These are phyloP conservation scores for Fusarium continuum DNA, from an alignment of 2,329 filamentous ascomycete genomes.

Conservation along the genomic window DNA sequence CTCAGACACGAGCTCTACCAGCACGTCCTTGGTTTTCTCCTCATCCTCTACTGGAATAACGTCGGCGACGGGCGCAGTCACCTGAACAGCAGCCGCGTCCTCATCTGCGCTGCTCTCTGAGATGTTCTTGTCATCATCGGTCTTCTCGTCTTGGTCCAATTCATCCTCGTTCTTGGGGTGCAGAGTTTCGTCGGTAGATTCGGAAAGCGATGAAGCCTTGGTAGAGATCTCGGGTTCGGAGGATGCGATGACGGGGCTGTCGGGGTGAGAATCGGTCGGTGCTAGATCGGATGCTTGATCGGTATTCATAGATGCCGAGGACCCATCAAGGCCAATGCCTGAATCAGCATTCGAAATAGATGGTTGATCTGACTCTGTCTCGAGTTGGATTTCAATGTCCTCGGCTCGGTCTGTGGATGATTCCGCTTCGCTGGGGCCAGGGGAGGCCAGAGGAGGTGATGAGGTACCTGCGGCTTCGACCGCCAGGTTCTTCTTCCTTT, in stretches of 20 bases:
- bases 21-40: constrained; percentile 1
- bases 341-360: constrained; percentile 62
- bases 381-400: constrained; percentile 32
- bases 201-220: constrained; percentile 70
- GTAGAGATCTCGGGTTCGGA: constrained; percentile 69
- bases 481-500: constrained; percentile 62
- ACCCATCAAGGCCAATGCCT: constrained; percentile 60
- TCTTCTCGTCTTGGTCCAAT: constrained; percentile 30
- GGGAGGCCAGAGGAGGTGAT: constrained; percentile 29
- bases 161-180: constrained; percentile 47
- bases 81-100: not conserved
- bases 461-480: constrained; percentile 36
- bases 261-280: constrained; percentile 65
- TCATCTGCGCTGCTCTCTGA: not conserved
- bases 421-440: constrained; percentile 33
- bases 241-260: constrained; percentile 62
- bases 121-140: constrained; percentile 7
- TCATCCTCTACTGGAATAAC: not conserved
- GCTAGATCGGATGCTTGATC: constrained; percentile 60
- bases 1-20: constrained; percentile 31
- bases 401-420: constrained; percentile 36
- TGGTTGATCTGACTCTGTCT: constrained; percentile 38
- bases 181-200: constrained; percentile 69
- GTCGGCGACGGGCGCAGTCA: not conserved
- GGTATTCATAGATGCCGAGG: constrained; percentile 52